Conservation (phyloP, 2,329 filamentous ascomycete genomes). For the Lachnellula subtilissima region DNA sequence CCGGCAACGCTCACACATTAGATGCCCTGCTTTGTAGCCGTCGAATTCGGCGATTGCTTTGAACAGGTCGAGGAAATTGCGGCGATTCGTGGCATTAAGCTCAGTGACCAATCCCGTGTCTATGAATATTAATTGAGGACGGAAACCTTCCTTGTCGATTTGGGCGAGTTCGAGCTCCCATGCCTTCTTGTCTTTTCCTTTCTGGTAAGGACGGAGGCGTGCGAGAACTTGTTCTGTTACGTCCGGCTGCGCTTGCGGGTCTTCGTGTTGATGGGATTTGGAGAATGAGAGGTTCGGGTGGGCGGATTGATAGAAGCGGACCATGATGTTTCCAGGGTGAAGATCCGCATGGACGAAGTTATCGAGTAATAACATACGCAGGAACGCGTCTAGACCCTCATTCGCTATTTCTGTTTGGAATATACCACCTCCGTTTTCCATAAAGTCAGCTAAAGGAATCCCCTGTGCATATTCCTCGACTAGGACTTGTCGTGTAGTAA, state of each 20-base stretch:
- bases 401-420: conserved; percentile 94
- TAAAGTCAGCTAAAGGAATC: conserved; percentile 83
- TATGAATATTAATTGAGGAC: conserved; percentile 94
- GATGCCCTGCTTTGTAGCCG: conserved; percentile 86
- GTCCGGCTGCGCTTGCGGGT: conserved; percentile 54
- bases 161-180: conserved; percentile 72
- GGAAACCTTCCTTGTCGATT: conserved; percentile 82
- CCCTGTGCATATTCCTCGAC: conserved; percentile 96
- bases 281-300: conserved; percentile 59
- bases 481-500: conserved; percentile 85
- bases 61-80: conserved; percentile 93
- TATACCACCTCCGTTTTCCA: conserved; percentile 84
- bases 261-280: conserved; percentile 27
- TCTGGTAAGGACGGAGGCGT: conserved; percentile 68
- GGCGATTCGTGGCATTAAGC: conserved; percentile 77
- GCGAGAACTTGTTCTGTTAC: conserved; percentile 84
- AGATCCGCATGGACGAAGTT: conserved; percentile 97
- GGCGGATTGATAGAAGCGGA: conserved; percentile 87
- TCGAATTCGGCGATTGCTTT: conserved; percentile 94
- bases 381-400: conserved; percentile 89
- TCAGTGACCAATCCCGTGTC: conserved; percentile 95
- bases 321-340: conserved; percentile 98
- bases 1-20: conserved; percentile 94
- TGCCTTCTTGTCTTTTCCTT: conserved; percentile 54
- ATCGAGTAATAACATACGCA: conserved; percentile 94